Evolutionary conservation across 1,284 basidiomycete genomes (phyloP), one percentile per base, ranked within the genome.

Genomic region (Rhodotorula sp.): DNA sequence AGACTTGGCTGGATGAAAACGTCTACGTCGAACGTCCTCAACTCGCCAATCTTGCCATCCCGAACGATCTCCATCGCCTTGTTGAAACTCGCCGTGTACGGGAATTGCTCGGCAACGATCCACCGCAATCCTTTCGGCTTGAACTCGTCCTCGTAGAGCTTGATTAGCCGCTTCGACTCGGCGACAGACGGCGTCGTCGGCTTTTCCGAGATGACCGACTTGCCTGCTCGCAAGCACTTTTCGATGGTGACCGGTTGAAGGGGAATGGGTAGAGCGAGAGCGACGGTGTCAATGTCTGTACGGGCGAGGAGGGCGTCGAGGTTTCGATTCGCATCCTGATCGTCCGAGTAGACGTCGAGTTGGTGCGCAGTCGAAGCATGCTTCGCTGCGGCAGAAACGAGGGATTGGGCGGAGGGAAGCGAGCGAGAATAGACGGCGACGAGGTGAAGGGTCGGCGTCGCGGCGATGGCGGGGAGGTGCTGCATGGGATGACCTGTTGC

Each of bases 181-280:
- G 83, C 82, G 40, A 92, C 1, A 28, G 88, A 86, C 50, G 87
- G 83, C 2, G 87, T 89, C n/a, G 93, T 83, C 10, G 92, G 92
- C 77, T 94, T 94, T 83, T 92, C 89, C 40, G 87, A 89, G 65
- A 94, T 79, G 59, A 94, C 90, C 76, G 92, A 89, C 81, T 94
- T 94, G 30, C 91, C 90, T 0, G 89, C 88, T 18, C 77, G 67
- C 65, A 79, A 74, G 2, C 78, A 78, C 75, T 84, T 85, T 67
- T 86, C 79, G 68, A 94, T 82, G 63, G 92, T 81, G 13, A 81
- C 80, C 1, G 91, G 90, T 78, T 92, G 90, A 18, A 83, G 76
- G 0, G 85, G 85, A 78, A 94, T 92, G 0, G 92, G 91, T 16
- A 94, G 83, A 2, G 86, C 87, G 59, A 93, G 81, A 77, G 92